Conservation (phyloP, 768 basidiomycete genomes). For the Hygrophorus pudorinus region DNA sequence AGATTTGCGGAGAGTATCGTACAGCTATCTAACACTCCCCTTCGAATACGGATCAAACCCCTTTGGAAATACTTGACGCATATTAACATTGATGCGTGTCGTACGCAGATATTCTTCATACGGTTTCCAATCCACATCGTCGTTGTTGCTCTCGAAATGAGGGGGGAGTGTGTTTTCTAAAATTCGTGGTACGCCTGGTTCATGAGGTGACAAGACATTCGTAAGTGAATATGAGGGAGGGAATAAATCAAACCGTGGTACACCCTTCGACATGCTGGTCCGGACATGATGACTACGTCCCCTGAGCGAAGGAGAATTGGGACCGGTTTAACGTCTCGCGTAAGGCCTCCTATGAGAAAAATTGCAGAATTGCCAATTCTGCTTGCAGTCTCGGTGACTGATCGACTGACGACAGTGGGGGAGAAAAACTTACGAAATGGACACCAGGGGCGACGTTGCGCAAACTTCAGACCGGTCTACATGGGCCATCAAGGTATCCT, state of each 20-base stretch:
- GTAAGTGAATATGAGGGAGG: not conserved
- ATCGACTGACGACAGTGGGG: too few species aligned
- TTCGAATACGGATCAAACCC: slow-evolving; percentile 35
- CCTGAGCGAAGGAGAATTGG: slow-evolving; percentile 86
- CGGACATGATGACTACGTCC: slow-evolving; percentile 90
- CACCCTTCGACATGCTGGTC: slow-evolving; percentile 72
- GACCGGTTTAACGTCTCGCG: slow-evolving; percentile 65
- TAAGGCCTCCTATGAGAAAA: slow-evolving; percentile 81
- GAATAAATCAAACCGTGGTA: slow-evolving; percentile 69
- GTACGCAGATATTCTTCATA: slow-evolving; percentile 57
- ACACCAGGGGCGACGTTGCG: slow-evolving; percentile 85
- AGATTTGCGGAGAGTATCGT: not conserved
- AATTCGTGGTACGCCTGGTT: slow-evolving; percentile 75
- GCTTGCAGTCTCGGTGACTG: not conserved
- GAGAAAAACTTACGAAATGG: slow-evolving; percentile 66
- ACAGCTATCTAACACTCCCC: not conserved
- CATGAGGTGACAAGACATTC: not conserved
- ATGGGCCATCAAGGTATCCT: slow-evolving; percentile 94
- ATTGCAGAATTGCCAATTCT: slow-evolving; percentile 86
- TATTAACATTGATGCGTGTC: slow-evolving; percentile 85
- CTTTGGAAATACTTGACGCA: slow-evolving; percentile 79
- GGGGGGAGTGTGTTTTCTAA: slow-evolving; percentile 70
- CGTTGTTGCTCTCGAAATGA: slow-evolving; percentile 32
- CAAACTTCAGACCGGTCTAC: slow-evolving; percentile 97
- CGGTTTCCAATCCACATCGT: slow-evolving; percentile 39